A percentile compares a stretch with the other conserved stretches of the same genome.
Evolutionary conservation across 257 asterid genomes (phyloP).

Genomic region (Jasminum sambac): DNA sequence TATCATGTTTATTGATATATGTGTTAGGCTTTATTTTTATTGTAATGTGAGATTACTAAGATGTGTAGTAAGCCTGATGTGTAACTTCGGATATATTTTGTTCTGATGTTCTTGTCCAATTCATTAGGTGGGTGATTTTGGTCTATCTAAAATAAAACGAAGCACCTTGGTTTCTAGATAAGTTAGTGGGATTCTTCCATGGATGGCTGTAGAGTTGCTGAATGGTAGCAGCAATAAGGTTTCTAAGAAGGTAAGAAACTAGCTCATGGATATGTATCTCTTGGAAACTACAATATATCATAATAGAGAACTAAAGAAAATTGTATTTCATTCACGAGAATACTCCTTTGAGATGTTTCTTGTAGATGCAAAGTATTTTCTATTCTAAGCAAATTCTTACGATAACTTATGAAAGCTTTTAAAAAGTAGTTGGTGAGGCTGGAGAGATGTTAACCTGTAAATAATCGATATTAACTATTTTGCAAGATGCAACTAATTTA

Average conservation of each 20-base stretch:
- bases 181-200: constrained; percentile 90
- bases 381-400: constrained; percentile 2
- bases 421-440: constrained; percentile 4
- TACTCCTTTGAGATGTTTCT: not conserved
- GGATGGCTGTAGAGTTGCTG: constrained; percentile 97
- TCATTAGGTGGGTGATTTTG: constrained; percentile 90
- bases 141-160: constrained; percentile 79
- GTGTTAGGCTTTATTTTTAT: not conserved
- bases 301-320: constrained; percentile 16
- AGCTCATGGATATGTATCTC: constrained; percentile 4
- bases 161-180: constrained; percentile 96
- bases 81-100: constrained; percentile 12
- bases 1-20: constrained; percentile 7
- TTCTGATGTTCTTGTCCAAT: constrained; percentile 26
- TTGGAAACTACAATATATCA: constrained; percentile 20
- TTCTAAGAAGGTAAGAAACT: constrained; percentile 73
- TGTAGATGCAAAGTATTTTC: not conserved
- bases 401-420: constrained; percentile 12
- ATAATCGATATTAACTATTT: constrained; percentile 19
- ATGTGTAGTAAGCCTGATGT: not conserved
- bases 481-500: not conserved
- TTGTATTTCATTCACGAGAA: constrained; percentile 7
- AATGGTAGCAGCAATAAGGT: constrained; percentile 81
- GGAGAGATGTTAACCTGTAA: constrained; percentile 12
- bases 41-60: not conserved